phyloP scores from a whole-genome alignment of 257 asterid species.

The Prunella vulgaris region DNA sequence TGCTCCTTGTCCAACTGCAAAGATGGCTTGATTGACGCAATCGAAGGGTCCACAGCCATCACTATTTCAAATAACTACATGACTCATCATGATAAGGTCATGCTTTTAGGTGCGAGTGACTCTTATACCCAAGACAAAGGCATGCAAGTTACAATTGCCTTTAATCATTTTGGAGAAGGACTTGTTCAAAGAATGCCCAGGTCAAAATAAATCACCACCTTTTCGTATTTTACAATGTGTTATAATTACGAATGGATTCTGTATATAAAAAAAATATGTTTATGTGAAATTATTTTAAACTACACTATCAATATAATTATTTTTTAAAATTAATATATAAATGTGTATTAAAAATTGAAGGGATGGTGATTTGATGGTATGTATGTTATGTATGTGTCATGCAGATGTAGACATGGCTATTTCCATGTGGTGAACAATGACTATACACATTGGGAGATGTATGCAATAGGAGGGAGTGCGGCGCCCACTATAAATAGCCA shows the following conservation, averaged over 20 bases:
- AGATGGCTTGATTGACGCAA: slow-evolving; percentile 71
- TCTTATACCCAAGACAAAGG: slow-evolving; percentile 45
- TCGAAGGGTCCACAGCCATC: slow-evolving; percentile 64
- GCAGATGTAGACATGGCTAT: slow-evolving; percentile 82
- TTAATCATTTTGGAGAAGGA: slow-evolving; percentile 84
- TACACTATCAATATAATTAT: too few relatives aligned
- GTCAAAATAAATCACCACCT: slow-evolving; percentile 15
- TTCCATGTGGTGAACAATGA: slow-evolving; percentile 90
- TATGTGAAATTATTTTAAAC: too few relatives aligned
- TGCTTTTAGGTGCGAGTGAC: slow-evolving; percentile 82
- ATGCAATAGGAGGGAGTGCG: slow-evolving; percentile 92
- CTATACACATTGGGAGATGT: slow-evolving; percentile 93
- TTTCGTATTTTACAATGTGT: too few relatives aligned
- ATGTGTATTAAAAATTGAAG: too few relatives aligned
- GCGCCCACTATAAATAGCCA: slow-evolving; percentile 73
- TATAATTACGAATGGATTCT: too few relatives aligned
- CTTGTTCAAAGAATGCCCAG: slow-evolving; percentile 89
- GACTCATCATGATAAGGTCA: slow-evolving; percentile 78
- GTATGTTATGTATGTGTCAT: neutral
- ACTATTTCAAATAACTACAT: slow-evolving; percentile 65
- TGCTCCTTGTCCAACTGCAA: slow-evolving; percentile 56
- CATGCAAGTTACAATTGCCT: slow-evolving; percentile 77
- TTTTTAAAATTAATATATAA: too few relatives aligned
- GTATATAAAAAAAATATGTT: too few relatives aligned
- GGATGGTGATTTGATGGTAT: neutral